Base-by-base conservation (phyloP, 1,139 yeast genomes). In the Trichomonascaceae sp. region DNA sequence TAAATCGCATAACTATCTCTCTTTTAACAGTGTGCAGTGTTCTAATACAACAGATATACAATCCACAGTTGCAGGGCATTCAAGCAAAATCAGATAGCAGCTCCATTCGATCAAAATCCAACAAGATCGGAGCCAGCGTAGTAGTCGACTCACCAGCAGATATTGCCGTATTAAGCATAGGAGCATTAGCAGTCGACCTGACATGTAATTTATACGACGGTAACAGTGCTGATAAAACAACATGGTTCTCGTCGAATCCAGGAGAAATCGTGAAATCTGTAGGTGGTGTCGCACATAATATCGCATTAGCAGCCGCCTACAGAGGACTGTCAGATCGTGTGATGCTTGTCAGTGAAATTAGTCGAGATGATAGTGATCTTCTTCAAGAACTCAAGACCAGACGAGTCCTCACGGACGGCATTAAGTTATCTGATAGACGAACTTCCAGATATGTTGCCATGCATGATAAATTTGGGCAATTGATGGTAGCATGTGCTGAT, bases 241-340 rank as follows among this genome's bases (percentile, higher is more conserved):
- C 70, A 20, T 61, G 79, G 60, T 72, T 74, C 3, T 95, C 93
- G 55, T 88, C 96, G 1, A 86, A 86, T 59, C 93, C 95, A 0
- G 93, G 95, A 0, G 65, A 62, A 0, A 76, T 81, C 1, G 62
- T 69, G 1, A 75, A 83, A 5, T 76, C 86, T 0, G 67, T 87
- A 9, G 96, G 96, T 0, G 96, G 96, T 0, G 96, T 89, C 0
- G 96, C 89, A 0, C 84, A 79, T 64, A 90, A 89, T 63, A 82
- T 88, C 17, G 82, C 87, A 0, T 65, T 80, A 18, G 93, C 95
- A 0, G 63, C 75, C 2, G 58, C 69, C 1, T 57, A 64, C 18
- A 59, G 63, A 3, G 59, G 51, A 9, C 57, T 6, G 12, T 50
- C 41, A 46, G 52, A 13, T 50, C 55, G 7, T 65, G 67, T 10